phyloP scores from a whole-genome alignment of 2,329 filamentous ascomycete species.

The Basipetospora chlamydospora region DNA sequence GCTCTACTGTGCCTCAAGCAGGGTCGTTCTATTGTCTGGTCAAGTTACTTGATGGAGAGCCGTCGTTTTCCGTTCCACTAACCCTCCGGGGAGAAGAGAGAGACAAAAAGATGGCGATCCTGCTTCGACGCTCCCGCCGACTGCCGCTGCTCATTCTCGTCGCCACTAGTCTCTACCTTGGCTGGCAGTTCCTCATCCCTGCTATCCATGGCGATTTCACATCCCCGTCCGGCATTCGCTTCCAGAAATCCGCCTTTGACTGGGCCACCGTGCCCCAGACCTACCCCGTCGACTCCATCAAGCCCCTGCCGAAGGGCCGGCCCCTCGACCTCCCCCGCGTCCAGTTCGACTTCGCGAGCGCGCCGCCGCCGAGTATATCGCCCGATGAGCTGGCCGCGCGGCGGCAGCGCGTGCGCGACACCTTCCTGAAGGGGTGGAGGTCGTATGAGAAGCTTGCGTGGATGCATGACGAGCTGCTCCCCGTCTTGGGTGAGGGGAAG shows the following conservation, averaged over 20 bases:
- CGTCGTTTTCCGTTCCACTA: too few relatives aligned
- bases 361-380: slow-evolving; percentile 3
- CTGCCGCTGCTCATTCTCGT: not conserved
- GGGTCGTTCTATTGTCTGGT: too few relatives aligned
- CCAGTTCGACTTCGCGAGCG: slow-evolving; percentile 22
- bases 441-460: slow-evolving; percentile 38
- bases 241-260: slow-evolving; percentile 15
- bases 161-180: slow-evolving; percentile 2
- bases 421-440: slow-evolving; percentile 30
- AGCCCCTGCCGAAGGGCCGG: slow-evolving; percentile 15
- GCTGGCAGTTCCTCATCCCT: not conserved
- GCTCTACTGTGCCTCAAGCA: too few relatives aligned
- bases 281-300: slow-evolving; percentile 17
- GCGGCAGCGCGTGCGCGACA: slow-evolving; percentile 23
- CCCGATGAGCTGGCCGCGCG: slow-evolving; percentile 14
- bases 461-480: slow-evolving; percentile 35
- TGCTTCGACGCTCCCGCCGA: slow-evolving; percentile 1
- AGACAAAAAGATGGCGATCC: not conserved
- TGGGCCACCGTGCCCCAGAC: slow-evolving; percentile 16
- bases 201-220: not conserved
- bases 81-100: too few relatives aligned
- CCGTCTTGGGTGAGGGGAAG: slow-evolving; percentile 29
- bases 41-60: too few relatives aligned
- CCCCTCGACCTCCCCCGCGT: slow-evolving; percentile 15
- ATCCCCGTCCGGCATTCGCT: slow-evolving; percentile 7